phyloP scores from a whole-genome alignment of 2,329 filamentous ascomycete genomes.

The Fusarium penzigii region DNA sequence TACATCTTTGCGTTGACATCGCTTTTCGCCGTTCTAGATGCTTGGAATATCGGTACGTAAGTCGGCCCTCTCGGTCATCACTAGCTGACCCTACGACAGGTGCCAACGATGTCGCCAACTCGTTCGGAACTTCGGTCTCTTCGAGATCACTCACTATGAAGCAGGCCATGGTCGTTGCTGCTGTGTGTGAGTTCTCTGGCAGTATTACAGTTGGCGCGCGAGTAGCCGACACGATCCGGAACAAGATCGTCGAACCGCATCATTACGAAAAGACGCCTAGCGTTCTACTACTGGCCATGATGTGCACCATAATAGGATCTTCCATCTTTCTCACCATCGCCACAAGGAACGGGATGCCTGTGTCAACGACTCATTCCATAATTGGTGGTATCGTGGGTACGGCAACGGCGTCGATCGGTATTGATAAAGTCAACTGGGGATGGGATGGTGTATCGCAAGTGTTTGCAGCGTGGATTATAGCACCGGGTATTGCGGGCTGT shows the following conservation, averaged over 20 bases:
- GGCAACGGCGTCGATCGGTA: constrained; percentile 38
- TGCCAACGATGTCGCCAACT: constrained; percentile 72
- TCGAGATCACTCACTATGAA: constrained; percentile 65
- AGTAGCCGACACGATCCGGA: constrained; percentile 60
- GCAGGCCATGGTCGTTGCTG: constrained; percentile 60
- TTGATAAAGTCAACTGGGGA: constrained; percentile 39
- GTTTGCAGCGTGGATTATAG: constrained; percentile 40
- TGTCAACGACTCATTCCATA: constrained; percentile 56
- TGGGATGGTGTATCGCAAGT: constrained; percentile 40
- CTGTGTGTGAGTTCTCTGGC: constrained; percentile 62
- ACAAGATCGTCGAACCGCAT: constrained; percentile 49
- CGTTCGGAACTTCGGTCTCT: constrained; percentile 72
- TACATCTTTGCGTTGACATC: constrained; percentile 59
- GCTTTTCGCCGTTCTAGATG: constrained; percentile 59
- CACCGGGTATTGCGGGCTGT: constrained; percentile 36
- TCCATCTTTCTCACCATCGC: constrained; percentile 55
- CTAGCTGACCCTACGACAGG: constrained; percentile 31
- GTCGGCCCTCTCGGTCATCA: neutral
- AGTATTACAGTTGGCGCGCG: constrained; percentile 61
- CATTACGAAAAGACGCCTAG: constrained; percentile 56
- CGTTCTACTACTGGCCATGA: constrained; percentile 56
- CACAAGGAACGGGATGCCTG: constrained; percentile 51
- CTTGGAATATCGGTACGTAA: constrained; percentile 57
- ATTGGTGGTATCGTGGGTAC: constrained; percentile 44
- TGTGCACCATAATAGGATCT: constrained; percentile 52